Base-by-base conservation (phyloP, 352 stramenopile genomes). In the Pythium pyrilobum region DNA sequence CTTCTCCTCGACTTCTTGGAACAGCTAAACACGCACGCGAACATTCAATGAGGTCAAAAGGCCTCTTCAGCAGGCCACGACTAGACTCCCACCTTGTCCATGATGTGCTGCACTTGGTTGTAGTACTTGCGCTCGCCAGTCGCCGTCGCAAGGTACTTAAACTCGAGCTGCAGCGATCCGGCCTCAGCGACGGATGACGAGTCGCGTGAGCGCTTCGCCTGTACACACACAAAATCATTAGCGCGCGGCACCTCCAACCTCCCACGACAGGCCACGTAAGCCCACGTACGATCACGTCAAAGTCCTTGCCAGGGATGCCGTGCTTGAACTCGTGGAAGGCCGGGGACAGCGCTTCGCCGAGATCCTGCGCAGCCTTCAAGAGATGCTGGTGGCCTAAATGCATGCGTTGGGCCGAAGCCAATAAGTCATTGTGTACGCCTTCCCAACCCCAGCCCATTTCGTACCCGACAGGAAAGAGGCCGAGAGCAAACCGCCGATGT, bases 161-260 rank as follows among this genome's bases (percentile, higher is more conserved):
- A 93, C 52, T 93, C 82, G 39, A 93, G 66, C 42, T 93, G 81
- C 20, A 93, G 61, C 21, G 78, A 84, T 2, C 77, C 79, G 1
- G 81, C 72, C 58, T 91, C 82, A 12, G 82, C 72, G 12, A 91
- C 44, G 8, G 77, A 84, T 29, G 71, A 71, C n/a, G 65, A 47
- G 4, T 72, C 68, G 5, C 62, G 50, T 5, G 64, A 63, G 1
- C 47, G 56, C 38, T 84, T 79, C 1, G 60, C 44, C 72, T 86
- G 23, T 4, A 34, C n/a, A n/a, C n/a, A n/a, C n/a, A 7, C 24
- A 33, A 23, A 37, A 18, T 9, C 20, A 44, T 32, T 34, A 3
- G 25, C 6, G 25, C 15, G 20, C 6, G 3, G 16, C 0, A 21
- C 16, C 20, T n/a, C n/a, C n/a, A n/a, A n/a, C n/a, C n/a, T n/a